A percentile compares a stretch with the other conserved stretches of the same genome.
Evolutionary conservation across 2,329 filamentous ascomycete genomes (phyloP).

Genomic region (Pseudogymnoascus sp.): DNA sequence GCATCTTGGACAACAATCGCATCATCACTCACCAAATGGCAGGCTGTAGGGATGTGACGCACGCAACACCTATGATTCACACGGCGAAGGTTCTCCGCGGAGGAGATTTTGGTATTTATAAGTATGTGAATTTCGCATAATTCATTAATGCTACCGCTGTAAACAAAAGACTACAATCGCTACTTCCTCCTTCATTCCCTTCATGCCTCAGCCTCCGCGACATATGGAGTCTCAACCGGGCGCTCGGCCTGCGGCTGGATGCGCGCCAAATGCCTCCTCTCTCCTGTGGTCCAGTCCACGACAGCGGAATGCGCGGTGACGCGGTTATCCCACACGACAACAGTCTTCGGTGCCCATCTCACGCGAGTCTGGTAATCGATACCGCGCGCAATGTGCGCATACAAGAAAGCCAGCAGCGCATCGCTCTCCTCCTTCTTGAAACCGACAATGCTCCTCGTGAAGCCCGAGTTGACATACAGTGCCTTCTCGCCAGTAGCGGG

Average conservation of each 20-base stretch:
- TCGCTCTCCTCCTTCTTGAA: constrained; percentile 80
- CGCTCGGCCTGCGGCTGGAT: constrained; percentile 74
- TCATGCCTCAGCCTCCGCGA: constrained; percentile 1
- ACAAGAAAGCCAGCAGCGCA: constrained; percentile 63
- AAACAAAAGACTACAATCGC: constrained; percentile 59
- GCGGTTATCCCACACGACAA: constrained; percentile 78
- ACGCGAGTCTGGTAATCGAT: constrained; percentile 64
- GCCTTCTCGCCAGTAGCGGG: constrained; percentile 79
- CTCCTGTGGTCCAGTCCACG: constrained; percentile 69
- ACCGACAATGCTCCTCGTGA: constrained; percentile 72
- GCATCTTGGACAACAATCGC: constrained; percentile 7
- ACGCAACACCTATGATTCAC: not conserved
- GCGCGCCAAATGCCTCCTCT: constrained; percentile 67
- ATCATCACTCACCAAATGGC: not conserved
- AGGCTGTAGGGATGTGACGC: not conserved
- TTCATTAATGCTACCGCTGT: constrained; percentile 6
- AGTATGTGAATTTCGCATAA: constrained; percentile 4
- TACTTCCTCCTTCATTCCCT: constrained; percentile 57
- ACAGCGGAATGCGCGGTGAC: constrained; percentile 71
- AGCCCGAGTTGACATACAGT: constrained; percentile 67
- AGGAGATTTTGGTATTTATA: not conserved
- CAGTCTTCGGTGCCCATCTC: constrained; percentile 66
- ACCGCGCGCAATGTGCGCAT: constrained; percentile 60
- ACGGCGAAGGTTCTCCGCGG: not conserved
- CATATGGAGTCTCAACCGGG: constrained; percentile 60